These are phyloP conservation scores for Emericellopsis terricola DNA, from an alignment of 495 filamentous ascomycete genomes.

Conservation along the genomic window DNA sequence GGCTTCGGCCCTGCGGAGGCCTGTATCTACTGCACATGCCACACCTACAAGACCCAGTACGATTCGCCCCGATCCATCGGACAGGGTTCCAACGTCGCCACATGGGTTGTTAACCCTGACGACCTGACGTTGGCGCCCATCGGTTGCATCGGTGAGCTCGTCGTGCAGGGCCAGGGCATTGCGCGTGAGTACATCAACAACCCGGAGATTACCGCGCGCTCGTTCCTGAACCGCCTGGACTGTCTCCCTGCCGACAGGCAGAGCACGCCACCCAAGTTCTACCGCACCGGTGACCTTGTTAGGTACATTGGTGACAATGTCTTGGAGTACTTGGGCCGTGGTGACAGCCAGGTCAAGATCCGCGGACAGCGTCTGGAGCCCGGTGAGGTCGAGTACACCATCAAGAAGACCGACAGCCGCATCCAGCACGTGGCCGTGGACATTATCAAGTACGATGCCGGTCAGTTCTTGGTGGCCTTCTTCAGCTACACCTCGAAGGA, in stretches of 20 bases:
- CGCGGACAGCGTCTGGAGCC: too few species aligned
- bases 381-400: too few species aligned
- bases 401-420: too few species aligned
- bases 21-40: too few species aligned
- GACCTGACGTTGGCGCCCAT: slow-evolving; percentile 26
- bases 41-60: slow-evolving; percentile 3
- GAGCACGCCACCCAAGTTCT: slow-evolving; percentile 10
- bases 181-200: slow-evolving; percentile 19
- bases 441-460: slow-evolving; percentile 9
- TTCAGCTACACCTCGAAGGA: not conserved
- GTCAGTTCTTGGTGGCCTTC: slow-evolving; percentile 3
- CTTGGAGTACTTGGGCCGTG: slow-evolving; percentile 25
- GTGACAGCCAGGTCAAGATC: too few species aligned
- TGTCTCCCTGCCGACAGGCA: slow-evolving; percentile 6
- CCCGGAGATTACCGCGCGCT: slow-evolving; percentile 4
- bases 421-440: slow-evolving; percentile 10
- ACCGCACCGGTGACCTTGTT: too few species aligned
- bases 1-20: slow-evolving; percentile 9
- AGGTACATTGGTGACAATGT: slow-evolving; percentile 23
- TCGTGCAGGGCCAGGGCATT: too few species aligned
- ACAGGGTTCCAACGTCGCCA: slow-evolving; percentile 25
- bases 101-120: slow-evolving; percentile 29
- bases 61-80: slow-evolving; percentile 16
- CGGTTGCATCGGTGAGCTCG: slow-evolving; percentile 28
- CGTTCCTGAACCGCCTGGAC: not conserved